Evolutionary conservation across 208 protist genomes (phyloP).

Genomic region (Hexamita inflata): DNA sequence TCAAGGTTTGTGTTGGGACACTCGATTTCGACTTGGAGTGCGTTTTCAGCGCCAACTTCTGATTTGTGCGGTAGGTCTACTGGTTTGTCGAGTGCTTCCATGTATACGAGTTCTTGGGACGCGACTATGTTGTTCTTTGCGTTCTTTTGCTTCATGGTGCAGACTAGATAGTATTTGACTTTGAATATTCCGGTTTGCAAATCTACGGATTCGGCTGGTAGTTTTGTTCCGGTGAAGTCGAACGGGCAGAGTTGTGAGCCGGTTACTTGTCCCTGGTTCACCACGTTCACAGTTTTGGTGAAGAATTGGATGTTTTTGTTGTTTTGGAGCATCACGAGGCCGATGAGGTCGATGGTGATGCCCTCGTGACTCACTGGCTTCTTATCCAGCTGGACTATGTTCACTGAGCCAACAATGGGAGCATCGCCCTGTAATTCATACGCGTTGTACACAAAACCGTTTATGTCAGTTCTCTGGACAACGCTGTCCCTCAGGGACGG

Average conservation of each 20-base stretch:
- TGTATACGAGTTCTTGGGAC: not conserved
- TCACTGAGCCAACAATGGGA: too few species aligned
- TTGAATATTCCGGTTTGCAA: not conserved
- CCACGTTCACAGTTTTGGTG: not conserved
- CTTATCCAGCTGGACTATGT: too few species aligned
- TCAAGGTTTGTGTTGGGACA: conserved; percentile 1
- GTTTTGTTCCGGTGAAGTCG: not conserved
- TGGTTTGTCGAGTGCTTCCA: too few species aligned
- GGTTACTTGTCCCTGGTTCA: not conserved
- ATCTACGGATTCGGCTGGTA: not conserved
- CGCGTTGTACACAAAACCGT: too few species aligned
- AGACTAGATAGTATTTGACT: conserved; percentile 14
- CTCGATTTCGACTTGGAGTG: not conserved
- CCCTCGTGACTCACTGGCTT: too few species aligned
- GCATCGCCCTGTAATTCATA: too few species aligned
- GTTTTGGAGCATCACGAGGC: too few species aligned
- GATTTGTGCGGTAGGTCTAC: not conserved
- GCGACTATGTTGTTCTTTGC: not conserved
- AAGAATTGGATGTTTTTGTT: conserved; percentile 2
- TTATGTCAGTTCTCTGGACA: too few species aligned
- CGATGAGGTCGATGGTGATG: too few species aligned
- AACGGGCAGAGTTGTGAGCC: not conserved
- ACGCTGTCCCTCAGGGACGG: too few species aligned
- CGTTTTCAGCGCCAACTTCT: not conserved
- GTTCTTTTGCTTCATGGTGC: not conserved